Base-by-base conservation (phyloP, 2,329 filamentous ascomycete species). In the Exophiala mesophila region DNA sequence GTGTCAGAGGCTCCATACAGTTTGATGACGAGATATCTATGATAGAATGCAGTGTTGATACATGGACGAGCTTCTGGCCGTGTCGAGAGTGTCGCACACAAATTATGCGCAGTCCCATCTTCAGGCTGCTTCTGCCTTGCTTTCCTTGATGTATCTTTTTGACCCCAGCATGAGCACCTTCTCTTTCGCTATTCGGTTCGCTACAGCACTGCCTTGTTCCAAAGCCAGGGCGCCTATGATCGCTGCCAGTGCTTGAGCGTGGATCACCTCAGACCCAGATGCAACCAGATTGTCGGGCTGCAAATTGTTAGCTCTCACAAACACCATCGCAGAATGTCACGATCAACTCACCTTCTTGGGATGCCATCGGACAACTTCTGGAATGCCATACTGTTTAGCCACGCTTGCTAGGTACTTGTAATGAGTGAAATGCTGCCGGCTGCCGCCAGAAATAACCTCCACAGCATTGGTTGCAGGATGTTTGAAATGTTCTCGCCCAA, bases 201-300 rank as follows among this genome's bases (percentile, higher is more conserved):
- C 88, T 41, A 85, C 77, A 32, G 82, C 80, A 26, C 83, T 85
- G 34, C 92, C 92, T 55, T 85, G 81, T 64, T 96, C 88, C 58
- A 98, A 70, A n/a, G 88, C 82, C 39, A 98, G 66, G 8, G 92
- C 92, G 16, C 92, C 92, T 32, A 97, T 69, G 41, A 98, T 83
- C 33, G 89, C 87, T 61, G 88, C 87, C 41, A 98, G 58, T 3
- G 87, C 79, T 49, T 88, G 82, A 36, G 83, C 78, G 41, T 94
- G 69, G 17, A 97, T 82, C 3, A 82, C 71, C 18, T 86, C 77
- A 19, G 84, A 65, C 53, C 92, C 92, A 0, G 88, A 95, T 13
- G 70, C 68, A 38, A 75, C 63, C 40, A 94, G 72, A 55, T 88
- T 82, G 48, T 82, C 70, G 16, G 80, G 15, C 46, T 45, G 17